Percentiles rank a stretch among this genome's conserved stretches.
phyloP scores from a whole-genome alignment of 2,329 filamentous ascomycete genomes.

The Penicillium sp. region DNA sequence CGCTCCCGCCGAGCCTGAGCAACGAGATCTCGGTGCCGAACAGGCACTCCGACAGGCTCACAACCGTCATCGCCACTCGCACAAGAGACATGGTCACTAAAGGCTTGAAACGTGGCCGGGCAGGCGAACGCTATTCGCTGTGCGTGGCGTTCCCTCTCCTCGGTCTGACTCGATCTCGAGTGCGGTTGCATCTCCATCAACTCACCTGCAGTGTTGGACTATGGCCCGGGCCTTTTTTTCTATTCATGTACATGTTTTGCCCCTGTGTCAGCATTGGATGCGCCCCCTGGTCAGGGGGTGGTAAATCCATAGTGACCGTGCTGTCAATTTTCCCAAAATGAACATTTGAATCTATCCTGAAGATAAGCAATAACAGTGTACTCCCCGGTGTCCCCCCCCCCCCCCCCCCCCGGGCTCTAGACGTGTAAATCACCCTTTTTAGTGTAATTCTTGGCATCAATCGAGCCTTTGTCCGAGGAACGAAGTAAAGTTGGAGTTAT shows the following conservation, averaged over 20 bases:
- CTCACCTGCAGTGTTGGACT: conserved; percentile 14
- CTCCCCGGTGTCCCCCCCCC: not conserved
- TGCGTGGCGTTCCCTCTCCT: conserved; percentile 14
- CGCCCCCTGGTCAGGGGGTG: conserved; percentile 14
- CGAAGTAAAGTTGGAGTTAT: conserved; percentile 1
- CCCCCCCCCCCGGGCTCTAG: too few relatives aligned
- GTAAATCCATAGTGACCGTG: conserved; percentile 18
- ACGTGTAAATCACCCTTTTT: not conserved
- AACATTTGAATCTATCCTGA: conserved; percentile 13
- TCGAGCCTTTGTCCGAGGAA: not conserved
- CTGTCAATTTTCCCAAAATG: conserved; percentile 15
- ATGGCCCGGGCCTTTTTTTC: conserved; percentile 13
- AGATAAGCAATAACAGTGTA: conserved; percentile 8
- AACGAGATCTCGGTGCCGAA: conserved; percentile 27
- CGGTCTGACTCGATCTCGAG: conserved; percentile 1
- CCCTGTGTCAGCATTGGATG: conserved; percentile 10
- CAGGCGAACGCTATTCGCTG: conserved; percentile 15
- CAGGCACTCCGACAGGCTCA: conserved; percentile 33
- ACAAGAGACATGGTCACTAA: conserved; percentile 22
- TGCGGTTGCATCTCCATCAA: conserved; percentile 13
- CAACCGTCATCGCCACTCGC: conserved; percentile 34
- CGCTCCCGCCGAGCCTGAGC: conserved; percentile 27
- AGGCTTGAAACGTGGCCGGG: not conserved
- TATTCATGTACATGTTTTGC: conserved; percentile 30
- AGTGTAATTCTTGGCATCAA: conserved; percentile 8